Evolutionary conservation across 2,329 filamentous ascomycete genomes (phyloP).

Genomic region (Dryadomyces quercus-mongolicae): DNA sequence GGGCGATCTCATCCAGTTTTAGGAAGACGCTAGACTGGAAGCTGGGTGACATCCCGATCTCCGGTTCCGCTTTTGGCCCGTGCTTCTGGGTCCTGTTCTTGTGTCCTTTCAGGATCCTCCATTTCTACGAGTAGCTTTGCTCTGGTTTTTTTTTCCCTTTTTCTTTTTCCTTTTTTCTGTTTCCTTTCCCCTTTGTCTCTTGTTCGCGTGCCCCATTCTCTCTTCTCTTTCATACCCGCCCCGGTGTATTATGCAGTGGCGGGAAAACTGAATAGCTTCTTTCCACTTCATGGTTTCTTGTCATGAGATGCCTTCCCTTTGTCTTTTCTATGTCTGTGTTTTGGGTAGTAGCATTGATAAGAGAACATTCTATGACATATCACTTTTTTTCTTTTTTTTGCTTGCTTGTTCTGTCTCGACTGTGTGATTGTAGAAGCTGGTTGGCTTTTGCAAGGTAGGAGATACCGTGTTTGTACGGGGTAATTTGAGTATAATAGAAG

Average conservation of each 20-base stretch:
- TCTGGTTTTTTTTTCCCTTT: background rate
- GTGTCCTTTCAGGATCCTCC: too few relatives aligned
- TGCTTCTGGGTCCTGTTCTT: background rate
- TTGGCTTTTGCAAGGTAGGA: too few relatives aligned
- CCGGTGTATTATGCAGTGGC: conserved; percentile 2
- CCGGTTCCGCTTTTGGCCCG: background rate
- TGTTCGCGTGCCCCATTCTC: too few relatives aligned
- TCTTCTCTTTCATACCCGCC: background rate
- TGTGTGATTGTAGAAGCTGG: too few relatives aligned
- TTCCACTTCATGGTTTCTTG: background rate
- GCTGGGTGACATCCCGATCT: background rate
- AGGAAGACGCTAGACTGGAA: conserved; percentile 10
- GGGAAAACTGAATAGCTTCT: background rate
- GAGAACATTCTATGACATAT: background rate
- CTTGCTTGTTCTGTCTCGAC: background rate
- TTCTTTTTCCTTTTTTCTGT: background rate
- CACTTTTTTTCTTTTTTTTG: background rate
- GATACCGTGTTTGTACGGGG: too few relatives aligned
- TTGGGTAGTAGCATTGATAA: conserved; percentile 1
- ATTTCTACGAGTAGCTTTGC: background rate
- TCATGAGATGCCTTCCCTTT: background rate
- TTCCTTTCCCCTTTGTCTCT: background rate
- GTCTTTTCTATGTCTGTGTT: background rate
- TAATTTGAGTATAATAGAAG: too few relatives aligned
- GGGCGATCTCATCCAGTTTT: conserved; percentile 51